phyloP scores from a whole-genome alignment of 1,139 yeast species.

The Pichia norvegensis region DNA sequence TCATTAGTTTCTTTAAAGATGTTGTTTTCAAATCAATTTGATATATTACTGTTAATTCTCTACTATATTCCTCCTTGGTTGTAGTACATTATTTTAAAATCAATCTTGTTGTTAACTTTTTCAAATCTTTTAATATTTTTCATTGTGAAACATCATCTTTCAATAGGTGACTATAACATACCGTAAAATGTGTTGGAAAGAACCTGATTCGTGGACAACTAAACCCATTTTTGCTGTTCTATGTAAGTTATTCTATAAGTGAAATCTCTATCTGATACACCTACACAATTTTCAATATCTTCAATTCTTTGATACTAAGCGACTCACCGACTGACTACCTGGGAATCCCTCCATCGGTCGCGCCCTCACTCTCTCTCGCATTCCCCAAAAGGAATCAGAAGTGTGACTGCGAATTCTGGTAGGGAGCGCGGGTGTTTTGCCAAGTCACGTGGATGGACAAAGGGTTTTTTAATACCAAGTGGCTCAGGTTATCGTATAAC shows the following conservation, averaged over 20 bases:
- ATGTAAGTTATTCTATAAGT: conserved; percentile 3
- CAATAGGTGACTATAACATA: conserved; percentile 39
- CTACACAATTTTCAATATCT: not conserved
- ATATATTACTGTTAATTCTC: too few species aligned
- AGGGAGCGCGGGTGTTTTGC: not conserved
- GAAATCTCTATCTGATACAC: conserved; percentile 2
- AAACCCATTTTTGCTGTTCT: conserved; percentile 35
- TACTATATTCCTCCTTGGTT: too few species aligned
- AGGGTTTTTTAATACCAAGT: not conserved
- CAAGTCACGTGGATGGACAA: not conserved
- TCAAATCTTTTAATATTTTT: conserved; percentile 16
- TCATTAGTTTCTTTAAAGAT: too few species aligned
- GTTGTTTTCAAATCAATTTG: not conserved
- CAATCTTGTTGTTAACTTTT: conserved; percentile 32
- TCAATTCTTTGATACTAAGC: not conserved
- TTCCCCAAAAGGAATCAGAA: not conserved
- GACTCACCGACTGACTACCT: not conserved
- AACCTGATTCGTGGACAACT: conserved; percentile 98
- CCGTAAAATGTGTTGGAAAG: conserved; percentile 99
- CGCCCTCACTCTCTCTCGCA: not conserved
- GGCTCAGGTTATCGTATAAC: too few species aligned
- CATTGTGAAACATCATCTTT: not conserved
- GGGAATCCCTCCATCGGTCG: not conserved
- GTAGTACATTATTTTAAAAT: too few species aligned
- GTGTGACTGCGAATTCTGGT: not conserved